These are phyloP conservation scores for Penicillium sp. DNA, from an alignment of 2,329 filamentous ascomycete genomes.

Conservation along the genomic window DNA sequence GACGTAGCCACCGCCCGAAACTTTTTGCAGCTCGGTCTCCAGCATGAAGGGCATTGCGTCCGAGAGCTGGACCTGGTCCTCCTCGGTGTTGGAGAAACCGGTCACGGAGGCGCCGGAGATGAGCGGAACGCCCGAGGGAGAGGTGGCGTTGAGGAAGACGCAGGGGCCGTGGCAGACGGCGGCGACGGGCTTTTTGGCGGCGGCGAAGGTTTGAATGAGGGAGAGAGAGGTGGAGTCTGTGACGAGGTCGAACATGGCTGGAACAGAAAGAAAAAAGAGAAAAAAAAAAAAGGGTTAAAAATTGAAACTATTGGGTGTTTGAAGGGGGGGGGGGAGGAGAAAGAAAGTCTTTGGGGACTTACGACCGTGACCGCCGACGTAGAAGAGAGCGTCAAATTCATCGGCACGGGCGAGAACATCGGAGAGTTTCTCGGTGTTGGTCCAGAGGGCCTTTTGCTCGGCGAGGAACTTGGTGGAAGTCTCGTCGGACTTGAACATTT, in stretches of 20 bases:
- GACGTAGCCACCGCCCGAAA: slow-evolving; percentile 40
- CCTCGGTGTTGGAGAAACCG: slow-evolving; percentile 45
- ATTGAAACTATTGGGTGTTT: no score
- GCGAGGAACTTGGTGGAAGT: slow-evolving; percentile 51
- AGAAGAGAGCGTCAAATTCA: slow-evolving; percentile 61
- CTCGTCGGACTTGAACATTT: slow-evolving; percentile 50
- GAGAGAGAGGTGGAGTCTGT: slow-evolving; percentile 37
- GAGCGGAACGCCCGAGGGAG: slow-evolving; percentile 39
- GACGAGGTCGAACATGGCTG: slow-evolving; percentile 48
- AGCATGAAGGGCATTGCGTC: slow-evolving; percentile 43
- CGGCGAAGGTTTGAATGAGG: slow-evolving; percentile 45
- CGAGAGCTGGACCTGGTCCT: slow-evolving; percentile 37
- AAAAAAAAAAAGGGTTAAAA: no score
- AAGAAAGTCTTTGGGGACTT: slow-evolving; percentile 18
- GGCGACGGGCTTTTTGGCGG: slow-evolving; percentile 44
- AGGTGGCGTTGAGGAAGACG: slow-evolving; percentile 41
- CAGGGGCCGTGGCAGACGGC: slow-evolving; percentile 47
- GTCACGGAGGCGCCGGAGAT: slow-evolving; percentile 40
- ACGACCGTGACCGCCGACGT: slow-evolving; percentile 55
- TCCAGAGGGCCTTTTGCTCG: slow-evolving; percentile 55
- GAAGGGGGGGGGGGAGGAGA: no score
- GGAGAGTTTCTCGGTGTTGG: slow-evolving; percentile 55
- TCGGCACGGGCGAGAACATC: slow-evolving; percentile 50
- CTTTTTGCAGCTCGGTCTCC: slow-evolving; percentile 40
- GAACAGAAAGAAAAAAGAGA: background rate